phyloP scores from a whole-genome alignment of 2,329 filamentous ascomycete genomes.

The Cladophialophora yegresii region DNA sequence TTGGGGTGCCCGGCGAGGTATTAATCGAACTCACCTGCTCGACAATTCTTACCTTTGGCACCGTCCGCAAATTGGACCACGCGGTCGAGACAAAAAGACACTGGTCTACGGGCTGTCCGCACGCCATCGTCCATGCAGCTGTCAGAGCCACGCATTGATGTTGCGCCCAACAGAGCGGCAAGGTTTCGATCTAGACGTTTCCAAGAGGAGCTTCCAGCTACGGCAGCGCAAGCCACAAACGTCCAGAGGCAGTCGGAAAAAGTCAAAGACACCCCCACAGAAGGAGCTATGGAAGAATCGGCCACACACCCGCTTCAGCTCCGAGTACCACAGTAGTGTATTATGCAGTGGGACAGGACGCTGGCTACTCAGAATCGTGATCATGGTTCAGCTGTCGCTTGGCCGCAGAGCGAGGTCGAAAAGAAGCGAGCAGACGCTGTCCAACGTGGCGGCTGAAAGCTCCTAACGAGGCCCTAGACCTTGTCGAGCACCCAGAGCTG shows the following conservation, averaged over 20 bases:
- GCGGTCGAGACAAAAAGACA: background rate
- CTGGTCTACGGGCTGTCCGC: background rate
- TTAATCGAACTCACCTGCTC: conserved; percentile 3
- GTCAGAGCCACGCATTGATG: background rate
- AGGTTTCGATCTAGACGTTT: conserved; percentile 11
- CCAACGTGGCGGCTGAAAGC: conserved; percentile 7
- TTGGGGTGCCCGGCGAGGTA: background rate
- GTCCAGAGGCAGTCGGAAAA: conserved; percentile 1
- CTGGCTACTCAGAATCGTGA: too few relatives aligned
- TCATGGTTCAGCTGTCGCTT: background rate
- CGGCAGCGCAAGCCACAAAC: conserved; percentile 11
- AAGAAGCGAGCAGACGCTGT: background rate
- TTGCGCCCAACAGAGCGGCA: conserved; percentile 2
- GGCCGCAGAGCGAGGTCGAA: background rate
- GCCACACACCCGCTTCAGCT: background rate
- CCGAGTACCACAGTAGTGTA: background rate
- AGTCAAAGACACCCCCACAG: background rate
- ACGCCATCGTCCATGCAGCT: conserved; percentile 5
- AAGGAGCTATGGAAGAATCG: background rate
- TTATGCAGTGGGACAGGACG: background rate
- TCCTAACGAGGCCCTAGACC: background rate
- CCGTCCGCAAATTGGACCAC: background rate
- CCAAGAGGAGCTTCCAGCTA: background rate
- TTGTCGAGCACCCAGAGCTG: too few relatives aligned
- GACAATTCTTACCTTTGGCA: background rate